A percentile compares a stretch with the other conserved stretches of the same genome.
phyloP scores from a whole-genome alignment of 164 flowering plant genomes.

The Cinnamomum chago region DNA sequence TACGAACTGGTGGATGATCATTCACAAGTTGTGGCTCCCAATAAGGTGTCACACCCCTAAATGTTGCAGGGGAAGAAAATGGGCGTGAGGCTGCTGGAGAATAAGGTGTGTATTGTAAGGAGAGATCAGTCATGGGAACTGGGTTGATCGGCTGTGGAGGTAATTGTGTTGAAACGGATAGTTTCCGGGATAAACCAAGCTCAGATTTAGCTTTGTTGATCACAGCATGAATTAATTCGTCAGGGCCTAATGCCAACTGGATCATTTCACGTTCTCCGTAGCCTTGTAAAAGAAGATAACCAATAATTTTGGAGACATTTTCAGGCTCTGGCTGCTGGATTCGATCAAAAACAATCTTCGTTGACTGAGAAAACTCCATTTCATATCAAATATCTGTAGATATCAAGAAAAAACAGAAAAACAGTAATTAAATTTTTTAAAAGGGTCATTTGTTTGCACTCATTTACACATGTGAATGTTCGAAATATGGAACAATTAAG shows the following conservation, averaged over 20 bases:
- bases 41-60: slow-evolving; percentile 25
- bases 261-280: slow-evolving; percentile 57
- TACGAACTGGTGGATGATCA: slow-evolving; percentile 28
- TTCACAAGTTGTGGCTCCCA: slow-evolving; percentile 41
- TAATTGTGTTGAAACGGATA: slow-evolving; percentile 24
- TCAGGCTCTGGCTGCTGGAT: slow-evolving; percentile 66
- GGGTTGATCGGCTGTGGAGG: slow-evolving; percentile 27
- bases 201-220: slow-evolving; percentile 42
- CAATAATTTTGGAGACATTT: slow-evolving; percentile 53
- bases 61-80: slow-evolving; percentile 24
- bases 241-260: slow-evolving; percentile 63
- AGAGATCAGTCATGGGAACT: slow-evolving; percentile 29
- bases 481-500: no score
- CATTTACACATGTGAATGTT: no score
- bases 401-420: slow-evolving; percentile 1
- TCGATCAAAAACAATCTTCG: slow-evolving; percentile 51
- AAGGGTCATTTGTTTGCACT: no score
- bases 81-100: slow-evolving; percentile 42
- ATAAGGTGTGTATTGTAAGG: slow-evolving; percentile 37
- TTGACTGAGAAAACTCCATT: slow-evolving; percentile 69
- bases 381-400: slow-evolving; percentile 19
- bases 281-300: slow-evolving; percentile 54
- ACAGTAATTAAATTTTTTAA: not conserved
- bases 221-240: slow-evolving; percentile 33
- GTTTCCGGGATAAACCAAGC: slow-evolving; percentile 27